These are phyloP conservation scores for Pseudevernia furfuracea DNA, from an alignment of 495 filamentous ascomycete genomes.

Conservation along the genomic window DNA sequence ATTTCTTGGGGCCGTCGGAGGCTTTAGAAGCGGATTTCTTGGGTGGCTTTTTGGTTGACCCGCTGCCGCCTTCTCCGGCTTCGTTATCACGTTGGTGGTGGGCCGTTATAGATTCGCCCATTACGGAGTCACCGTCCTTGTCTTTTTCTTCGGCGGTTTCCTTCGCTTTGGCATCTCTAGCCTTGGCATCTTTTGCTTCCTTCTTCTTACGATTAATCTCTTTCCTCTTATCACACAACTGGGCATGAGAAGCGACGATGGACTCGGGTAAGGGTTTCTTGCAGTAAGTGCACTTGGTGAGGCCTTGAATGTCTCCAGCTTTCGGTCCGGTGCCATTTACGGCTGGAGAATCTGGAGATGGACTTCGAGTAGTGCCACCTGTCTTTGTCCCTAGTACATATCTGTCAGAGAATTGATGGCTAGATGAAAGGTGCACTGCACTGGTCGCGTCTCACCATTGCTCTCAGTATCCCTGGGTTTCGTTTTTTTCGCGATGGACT, in stretches of 20 bases:
- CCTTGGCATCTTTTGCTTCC: slow-evolving; percentile 65
- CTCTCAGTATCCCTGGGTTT: slow-evolving; percentile 49
- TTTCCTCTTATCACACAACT: slow-evolving; percentile 64
- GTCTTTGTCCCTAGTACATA: slow-evolving; percentile 27
- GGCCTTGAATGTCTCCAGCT: slow-evolving; percentile 60
- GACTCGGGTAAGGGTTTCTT: slow-evolving; percentile 62
- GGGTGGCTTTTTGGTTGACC: slow-evolving; percentile 46
- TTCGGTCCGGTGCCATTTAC: slow-evolving; percentile 68
- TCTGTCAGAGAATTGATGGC: slow-evolving; percentile 1
- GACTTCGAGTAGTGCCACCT: slow-evolving; percentile 28
- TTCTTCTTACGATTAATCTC: slow-evolving; percentile 72
- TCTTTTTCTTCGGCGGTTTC: slow-evolving; percentile 53
- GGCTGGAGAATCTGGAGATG: slow-evolving; percentile 43
- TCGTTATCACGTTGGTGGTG: slow-evolving; percentile 31
- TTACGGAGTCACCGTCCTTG: slow-evolving; percentile 47
- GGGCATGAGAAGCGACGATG: slow-evolving; percentile 56
- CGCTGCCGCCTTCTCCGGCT: slow-evolving; percentile 28
- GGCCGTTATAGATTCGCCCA: slow-evolving; percentile 42
- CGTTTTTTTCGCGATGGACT: slow-evolving; percentile 32
- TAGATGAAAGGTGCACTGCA: slow-evolving; percentile 6
- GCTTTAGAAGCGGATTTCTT: slow-evolving; percentile 59
- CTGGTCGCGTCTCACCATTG: slow-evolving; percentile 42
- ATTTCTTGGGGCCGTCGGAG: slow-evolving; percentile 54
- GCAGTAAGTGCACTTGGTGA: slow-evolving; percentile 73
- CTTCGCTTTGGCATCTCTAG: slow-evolving; percentile 55